Evolutionary conservation across 768 basidiomycete genomes (phyloP), one percentile per base, ranked within the genome.

Genomic region (Cystofilobasidium macerans): DNA sequence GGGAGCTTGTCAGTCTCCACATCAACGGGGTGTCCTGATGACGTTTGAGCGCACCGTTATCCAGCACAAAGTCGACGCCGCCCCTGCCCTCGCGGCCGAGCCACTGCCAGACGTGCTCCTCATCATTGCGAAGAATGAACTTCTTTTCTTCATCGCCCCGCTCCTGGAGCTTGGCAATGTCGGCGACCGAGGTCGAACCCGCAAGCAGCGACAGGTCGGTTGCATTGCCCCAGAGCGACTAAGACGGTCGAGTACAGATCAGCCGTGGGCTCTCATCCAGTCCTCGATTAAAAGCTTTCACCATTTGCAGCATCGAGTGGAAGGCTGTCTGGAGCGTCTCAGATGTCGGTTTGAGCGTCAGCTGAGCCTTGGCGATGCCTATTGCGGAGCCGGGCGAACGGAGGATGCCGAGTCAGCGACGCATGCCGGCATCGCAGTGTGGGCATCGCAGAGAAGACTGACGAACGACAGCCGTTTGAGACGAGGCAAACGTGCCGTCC

Each of bases 191-290:
- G 77, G 71, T 91, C 28, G 45, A 59, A 16, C 65, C 86, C 0
- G 91, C 91, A 32, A 98, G 80, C 16, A 98, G 83, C 0, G 90
- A 93, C 5, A 97, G 80, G 75, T 99, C 94, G 69, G 92, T 95
- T 18, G 92, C 91, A 74, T 97, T 97, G 53, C 93, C 93, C 91
- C 90, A 93, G 38, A 78, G 70, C 20, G 53, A 48, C 57, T 36
- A 13, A 26, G 8, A 16, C 26, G n/a, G n/a, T n/a, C n/a, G n/a
- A n/a, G n/a, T n/a, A n/a, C n/a, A n/a, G n/a, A n/a, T n/a, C n/a
- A n/a, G n/a, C n/a, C n/a, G n/a, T n/a, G n/a, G n/a, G n/a, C n/a
- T n/a, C n/a, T n/a, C n/a, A n/a, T n/a, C n/a, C 57, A 59, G 16
- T 13, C 91, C 80, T 75, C 87, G 18, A 88, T 8, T 26, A 53